Conservation (phyloP, 192 early-diverging fungal genomes). For the Coemansia sp. region DNA sequence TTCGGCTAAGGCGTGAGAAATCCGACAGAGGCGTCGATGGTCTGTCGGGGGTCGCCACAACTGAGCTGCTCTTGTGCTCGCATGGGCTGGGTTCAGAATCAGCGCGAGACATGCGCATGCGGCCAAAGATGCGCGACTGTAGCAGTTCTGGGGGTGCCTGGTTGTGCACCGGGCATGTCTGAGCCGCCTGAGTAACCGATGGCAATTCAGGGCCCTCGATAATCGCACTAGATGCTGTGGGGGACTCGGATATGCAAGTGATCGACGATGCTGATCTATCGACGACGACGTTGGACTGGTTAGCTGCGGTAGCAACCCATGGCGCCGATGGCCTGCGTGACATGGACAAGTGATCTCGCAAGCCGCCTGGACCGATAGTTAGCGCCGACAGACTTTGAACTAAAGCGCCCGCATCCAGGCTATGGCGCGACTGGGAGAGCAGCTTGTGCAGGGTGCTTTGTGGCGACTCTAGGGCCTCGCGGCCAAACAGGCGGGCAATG, state of each 20-base stretch:
- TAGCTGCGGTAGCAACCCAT: conserved; percentile 10
- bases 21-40: conserved; percentile 8
- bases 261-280: conserved; percentile 1
- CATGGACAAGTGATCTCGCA: conserved; percentile 12
- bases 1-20: not conserved
- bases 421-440: conserved; percentile 43
- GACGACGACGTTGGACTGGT: not conserved
- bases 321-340: conserved; percentile 19
- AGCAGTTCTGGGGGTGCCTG: not conserved
- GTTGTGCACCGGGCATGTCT: too few relatives aligned
- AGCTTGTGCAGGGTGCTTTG: conserved; percentile 42
- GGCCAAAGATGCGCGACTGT: not conserved
- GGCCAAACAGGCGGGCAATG: conserved; percentile 51
- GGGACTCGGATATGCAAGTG: conserved; percentile 6
- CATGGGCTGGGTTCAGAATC: not conserved
- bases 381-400: conserved; percentile 44
- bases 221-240: not conserved
- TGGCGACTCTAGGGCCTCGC: conserved; percentile 51
- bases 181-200: conserved; percentile 5
- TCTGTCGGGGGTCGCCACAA: not conserved
- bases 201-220: conserved; percentile 13
- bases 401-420: conserved; percentile 43
- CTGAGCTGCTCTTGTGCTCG: not conserved
- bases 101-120: not conserved
- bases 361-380: conserved; percentile 14